These are phyloP conservation scores for Podospora conica DNA, from an alignment of 495 filamentous ascomycete species.

Conservation along the genomic window DNA sequence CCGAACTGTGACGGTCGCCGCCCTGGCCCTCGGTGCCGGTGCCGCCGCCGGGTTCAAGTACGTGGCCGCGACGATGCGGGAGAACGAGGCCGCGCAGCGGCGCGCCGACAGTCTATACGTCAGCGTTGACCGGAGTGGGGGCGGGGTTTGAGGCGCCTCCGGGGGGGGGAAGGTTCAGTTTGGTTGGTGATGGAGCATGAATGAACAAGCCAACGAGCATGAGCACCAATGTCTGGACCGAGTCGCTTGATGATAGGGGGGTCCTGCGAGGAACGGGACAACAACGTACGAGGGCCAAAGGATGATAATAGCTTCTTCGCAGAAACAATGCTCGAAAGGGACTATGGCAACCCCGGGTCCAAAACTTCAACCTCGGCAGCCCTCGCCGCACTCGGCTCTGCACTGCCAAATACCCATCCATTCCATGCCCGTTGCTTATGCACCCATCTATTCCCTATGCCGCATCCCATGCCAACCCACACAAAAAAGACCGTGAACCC, in stretches of 20 bases:
- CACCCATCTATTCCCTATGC: not conserved
- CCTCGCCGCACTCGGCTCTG: too few relatives aligned
- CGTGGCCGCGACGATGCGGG: constrained; percentile 24
- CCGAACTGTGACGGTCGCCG: constrained; percentile 26
- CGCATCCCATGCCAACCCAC: not conserved
- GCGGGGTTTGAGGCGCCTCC: constrained; percentile 29
- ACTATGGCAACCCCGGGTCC: not conserved
- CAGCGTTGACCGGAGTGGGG: constrained; percentile 44
- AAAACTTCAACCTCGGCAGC: not conserved
- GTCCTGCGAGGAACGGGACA: not conserved
- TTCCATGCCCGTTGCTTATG: not conserved
- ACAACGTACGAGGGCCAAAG: not conserved
- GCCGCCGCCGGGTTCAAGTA: constrained; percentile 30
- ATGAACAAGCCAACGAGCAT: not conserved
- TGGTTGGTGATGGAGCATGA: not conserved
- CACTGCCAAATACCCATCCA: not conserved
- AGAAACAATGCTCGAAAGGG: not conserved
- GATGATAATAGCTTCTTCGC: not conserved
- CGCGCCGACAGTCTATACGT: constrained; percentile 35
- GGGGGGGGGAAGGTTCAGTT: too few relatives aligned
- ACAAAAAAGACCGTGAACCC: not conserved
- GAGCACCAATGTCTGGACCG: not conserved
- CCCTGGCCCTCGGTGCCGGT: constrained; percentile 22
- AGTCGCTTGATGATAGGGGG: too few relatives aligned
- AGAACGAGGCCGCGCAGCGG: constrained; percentile 40